Evolutionary conservation across 169 alveolate genomes (phyloP).

Genomic region (Eimeria praecox): DNA sequence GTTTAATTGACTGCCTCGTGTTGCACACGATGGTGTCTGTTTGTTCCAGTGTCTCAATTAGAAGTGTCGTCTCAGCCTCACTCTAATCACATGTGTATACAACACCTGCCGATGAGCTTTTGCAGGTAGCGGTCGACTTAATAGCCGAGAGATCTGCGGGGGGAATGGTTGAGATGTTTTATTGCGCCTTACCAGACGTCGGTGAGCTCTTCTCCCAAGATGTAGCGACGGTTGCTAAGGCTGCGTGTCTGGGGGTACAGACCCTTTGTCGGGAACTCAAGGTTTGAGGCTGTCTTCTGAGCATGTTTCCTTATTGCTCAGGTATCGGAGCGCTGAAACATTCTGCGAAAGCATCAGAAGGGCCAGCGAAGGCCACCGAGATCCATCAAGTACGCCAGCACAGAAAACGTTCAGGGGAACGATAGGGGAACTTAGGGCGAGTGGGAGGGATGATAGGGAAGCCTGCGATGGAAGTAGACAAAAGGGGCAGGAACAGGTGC

Average conservation of each 20-base stretch:
- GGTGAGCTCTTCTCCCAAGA: constrained; percentile 25
- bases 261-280: not conserved
- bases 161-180: constrained; percentile 80
- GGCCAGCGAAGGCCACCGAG: constrained; percentile 34
- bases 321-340: constrained; percentile 68
- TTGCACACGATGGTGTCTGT: not conserved
- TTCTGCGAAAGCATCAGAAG: not conserved
- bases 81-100: not conserved
- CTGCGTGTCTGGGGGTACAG: not conserved
- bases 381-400: constrained; percentile 42
- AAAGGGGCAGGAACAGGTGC: not conserved
- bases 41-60: not conserved
- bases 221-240: not conserved
- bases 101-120: not conserved
- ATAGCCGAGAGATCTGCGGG: constrained; percentile 79
- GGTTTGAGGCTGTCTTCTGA: not conserved
- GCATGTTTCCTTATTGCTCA: not conserved
- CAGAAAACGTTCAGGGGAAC: not conserved
- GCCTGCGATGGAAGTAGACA: not conserved
- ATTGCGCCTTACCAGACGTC: constrained; percentile 59
- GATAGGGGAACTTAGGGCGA: not conserved
- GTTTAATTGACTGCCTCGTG: not conserved
- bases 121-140: constrained; percentile 73
- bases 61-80: not conserved
- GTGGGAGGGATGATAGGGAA: not conserved